A percentile compares a stretch with the other conserved stretches of the same genome.
Conservation (phyloP, 2,329 filamentous ascomycete genomes). For the Aspergillus transmontanensis region DNA sequence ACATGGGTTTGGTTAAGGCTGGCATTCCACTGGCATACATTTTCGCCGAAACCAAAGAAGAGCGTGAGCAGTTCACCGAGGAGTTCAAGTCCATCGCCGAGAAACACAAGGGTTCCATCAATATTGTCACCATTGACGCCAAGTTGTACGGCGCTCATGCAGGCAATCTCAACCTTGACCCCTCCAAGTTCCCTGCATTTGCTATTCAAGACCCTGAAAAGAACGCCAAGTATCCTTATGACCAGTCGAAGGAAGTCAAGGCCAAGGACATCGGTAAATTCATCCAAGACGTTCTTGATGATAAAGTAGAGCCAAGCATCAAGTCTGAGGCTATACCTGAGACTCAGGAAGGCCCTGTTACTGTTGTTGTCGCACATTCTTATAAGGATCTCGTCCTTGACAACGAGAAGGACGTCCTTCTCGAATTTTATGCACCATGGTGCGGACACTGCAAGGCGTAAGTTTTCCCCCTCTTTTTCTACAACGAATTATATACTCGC, state of each 20-base stretch:
- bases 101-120: slow-evolving; percentile 90
- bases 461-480: slow-evolving; percentile 24
- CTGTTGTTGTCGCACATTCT: slow-evolving; percentile 86
- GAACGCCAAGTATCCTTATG: slow-evolving; percentile 96
- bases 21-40: slow-evolving; percentile 95
- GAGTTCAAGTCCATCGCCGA: slow-evolving; percentile 83
- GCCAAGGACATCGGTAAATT: slow-evolving; percentile 75
- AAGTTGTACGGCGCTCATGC: slow-evolving; percentile 93
- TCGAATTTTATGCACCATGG: slow-evolving; percentile 97
- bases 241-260: slow-evolving; percentile 78
- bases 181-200: slow-evolving; percentile 94
- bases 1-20: slow-evolving; percentile 50
- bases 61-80: slow-evolving; percentile 77
- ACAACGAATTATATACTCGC: neutral
- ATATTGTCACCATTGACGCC: slow-evolving; percentile 97
- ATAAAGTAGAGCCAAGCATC: slow-evolving; percentile 93
- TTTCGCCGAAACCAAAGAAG: slow-evolving; percentile 89
- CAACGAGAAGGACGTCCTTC: slow-evolving; percentile 91
- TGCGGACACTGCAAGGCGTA: slow-evolving; percentile 71
- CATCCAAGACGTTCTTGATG: slow-evolving; percentile 79
- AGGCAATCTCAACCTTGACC: slow-evolving; percentile 94
- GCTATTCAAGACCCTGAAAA: slow-evolving; percentile 94
- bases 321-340: slow-evolving; percentile 98
- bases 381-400: slow-evolving; percentile 92
- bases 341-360: slow-evolving; percentile 86